Percentiles rank a stretch among this genome's conserved stretches.
Conservation (phyloP, 352 stramenopile species). For the Pythium oligandrum region DNA sequence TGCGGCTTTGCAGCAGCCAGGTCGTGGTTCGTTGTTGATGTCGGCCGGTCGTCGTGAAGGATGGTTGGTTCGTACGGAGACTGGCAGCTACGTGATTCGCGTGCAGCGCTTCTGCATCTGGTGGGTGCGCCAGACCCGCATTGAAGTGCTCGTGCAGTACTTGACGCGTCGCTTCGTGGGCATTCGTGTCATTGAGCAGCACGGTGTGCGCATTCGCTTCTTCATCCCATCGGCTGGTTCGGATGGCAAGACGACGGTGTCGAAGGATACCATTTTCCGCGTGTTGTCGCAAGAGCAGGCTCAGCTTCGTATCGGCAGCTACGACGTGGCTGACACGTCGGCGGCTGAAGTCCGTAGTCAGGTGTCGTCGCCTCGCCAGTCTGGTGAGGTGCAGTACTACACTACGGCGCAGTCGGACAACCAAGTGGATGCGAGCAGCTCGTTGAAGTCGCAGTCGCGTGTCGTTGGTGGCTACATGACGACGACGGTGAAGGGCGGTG, state of each 20-base stretch:
- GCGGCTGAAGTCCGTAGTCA: slow-evolving; percentile 72
- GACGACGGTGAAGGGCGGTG: no score
- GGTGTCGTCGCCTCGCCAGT: no score
- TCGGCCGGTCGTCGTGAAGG: no score
- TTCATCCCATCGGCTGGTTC: slow-evolving; percentile 8
- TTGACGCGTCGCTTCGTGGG: slow-evolving; percentile 11
- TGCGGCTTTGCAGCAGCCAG: no score
- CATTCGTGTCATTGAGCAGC: slow-evolving; percentile 34
- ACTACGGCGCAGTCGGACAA: no score
- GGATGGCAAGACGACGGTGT: slow-evolving; percentile 7
- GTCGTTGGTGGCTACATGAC: no score
- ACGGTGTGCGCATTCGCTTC: slow-evolving; percentile 49
- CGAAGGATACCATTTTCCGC: slow-evolving; percentile 44
- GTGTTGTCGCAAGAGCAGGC: slow-evolving; percentile 67
- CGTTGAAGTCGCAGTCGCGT: no score
- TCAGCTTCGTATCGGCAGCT: slow-evolving; percentile 68
- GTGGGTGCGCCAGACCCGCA: slow-evolving; percentile 11
- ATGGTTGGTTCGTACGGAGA: no score
- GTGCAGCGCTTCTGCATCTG: slow-evolving; percentile 11
- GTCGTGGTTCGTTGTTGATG: no score
- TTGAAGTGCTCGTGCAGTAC: slow-evolving; percentile 12
- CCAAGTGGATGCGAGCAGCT: no score
- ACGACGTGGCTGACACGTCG: slow-evolving; percentile 86
- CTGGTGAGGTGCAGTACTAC: no score
- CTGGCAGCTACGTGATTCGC: no score